Percentiles rank a stretch among this genome's conserved stretches.
Conservation (phyloP, 306 rosid genomes). For the Amphicarpaea edgeworthii region DNA sequence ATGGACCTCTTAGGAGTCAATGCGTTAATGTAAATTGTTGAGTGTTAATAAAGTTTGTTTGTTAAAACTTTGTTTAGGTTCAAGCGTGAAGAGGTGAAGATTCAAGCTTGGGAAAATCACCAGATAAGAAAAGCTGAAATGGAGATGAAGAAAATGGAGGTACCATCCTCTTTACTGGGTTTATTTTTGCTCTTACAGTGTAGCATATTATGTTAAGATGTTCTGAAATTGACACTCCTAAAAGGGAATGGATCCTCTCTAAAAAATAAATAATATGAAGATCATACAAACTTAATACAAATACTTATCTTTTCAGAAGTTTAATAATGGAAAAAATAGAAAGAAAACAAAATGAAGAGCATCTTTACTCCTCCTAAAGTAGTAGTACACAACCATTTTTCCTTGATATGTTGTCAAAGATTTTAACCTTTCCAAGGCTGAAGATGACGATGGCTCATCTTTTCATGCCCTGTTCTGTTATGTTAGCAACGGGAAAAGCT, state of each 20-base stretch:
- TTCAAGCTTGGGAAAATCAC: slow-evolving; percentile 96
- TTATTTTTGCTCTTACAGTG: not conserved
- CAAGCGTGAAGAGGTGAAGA: slow-evolving; percentile 93
- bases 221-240: slow-evolving; percentile 18
- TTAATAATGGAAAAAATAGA: no score
- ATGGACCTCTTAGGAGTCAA: slow-evolving; percentile 10
- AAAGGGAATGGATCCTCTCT: no score
- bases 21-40: not conserved
- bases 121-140: slow-evolving; percentile 95
- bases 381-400: slow-evolving; percentile 20
- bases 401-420: slow-evolving; percentile 28
- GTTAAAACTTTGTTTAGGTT: slow-evolving; percentile 60
- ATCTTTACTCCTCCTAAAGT: not conserved
- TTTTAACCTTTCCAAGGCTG: slow-evolving; percentile 19
- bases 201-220: not conserved
- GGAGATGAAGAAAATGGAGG: slow-evolving; percentile 97
- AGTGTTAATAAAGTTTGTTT: slow-evolving; percentile 7
- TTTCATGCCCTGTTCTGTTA: slow-evolving; percentile 46
- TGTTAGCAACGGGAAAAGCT: not conserved
- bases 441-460: slow-evolving; percentile 46
- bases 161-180: slow-evolving; percentile 44
- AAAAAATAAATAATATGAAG: no score
- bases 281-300: no score
- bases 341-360: no score
- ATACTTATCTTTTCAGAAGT: no score